Evolutionary conservation across 2,329 filamentous ascomycete genomes (phyloP).

Genomic region (Furcasterigmium furcatum): DNA sequence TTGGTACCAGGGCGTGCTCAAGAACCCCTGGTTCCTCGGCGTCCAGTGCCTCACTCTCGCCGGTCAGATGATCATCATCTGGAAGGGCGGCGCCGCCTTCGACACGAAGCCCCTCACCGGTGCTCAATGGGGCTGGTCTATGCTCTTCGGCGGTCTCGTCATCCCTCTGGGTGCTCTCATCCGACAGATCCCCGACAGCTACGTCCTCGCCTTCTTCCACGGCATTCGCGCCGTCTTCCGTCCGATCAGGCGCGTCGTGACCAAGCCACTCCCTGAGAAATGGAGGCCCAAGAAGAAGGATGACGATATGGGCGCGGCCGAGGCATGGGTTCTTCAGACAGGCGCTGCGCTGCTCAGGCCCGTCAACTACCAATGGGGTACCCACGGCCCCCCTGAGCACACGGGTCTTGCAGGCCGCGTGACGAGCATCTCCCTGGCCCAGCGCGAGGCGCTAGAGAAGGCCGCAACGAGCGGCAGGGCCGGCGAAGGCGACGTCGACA

Average conservation of each 20-base stretch:
- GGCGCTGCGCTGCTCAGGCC: constrained; percentile 14
- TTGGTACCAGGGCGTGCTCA: constrained; percentile 67
- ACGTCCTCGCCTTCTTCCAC: constrained; percentile 23
- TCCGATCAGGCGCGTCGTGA: constrained; percentile 11
- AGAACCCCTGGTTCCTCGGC: constrained; percentile 73
- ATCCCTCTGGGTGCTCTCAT: constrained; percentile 55
- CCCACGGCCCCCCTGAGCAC: constrained; percentile 8
- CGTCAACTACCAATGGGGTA: constrained; percentile 17
- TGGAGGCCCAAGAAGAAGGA: constrained; percentile 14
- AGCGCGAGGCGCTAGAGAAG: constrained; percentile 12
- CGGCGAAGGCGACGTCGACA: constrained; percentile 9
- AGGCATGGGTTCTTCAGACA: constrained; percentile 18
- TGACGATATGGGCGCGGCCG: constrained; percentile 9
- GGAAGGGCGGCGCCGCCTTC: constrained; percentile 67
- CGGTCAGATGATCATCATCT: constrained; percentile 70
- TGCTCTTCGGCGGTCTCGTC: constrained; percentile 64
- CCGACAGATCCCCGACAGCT: constrained; percentile 38
- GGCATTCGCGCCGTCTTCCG: constrained; percentile 21
- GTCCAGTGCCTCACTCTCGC: constrained; percentile 66
- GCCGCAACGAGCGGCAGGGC: constrained; percentile 7
- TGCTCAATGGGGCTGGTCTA: constrained; percentile 66
- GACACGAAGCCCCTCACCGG: constrained; percentile 59
- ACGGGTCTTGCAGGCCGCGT: constrained; percentile 8
- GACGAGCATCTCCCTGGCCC: constrained; percentile 16
- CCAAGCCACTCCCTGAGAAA: constrained; percentile 10